Evolutionary conservation across 2,329 filamentous ascomycete genomes (phyloP), one percentile per base, ranked within the genome.

Genomic region (Penicillium sp.): DNA sequence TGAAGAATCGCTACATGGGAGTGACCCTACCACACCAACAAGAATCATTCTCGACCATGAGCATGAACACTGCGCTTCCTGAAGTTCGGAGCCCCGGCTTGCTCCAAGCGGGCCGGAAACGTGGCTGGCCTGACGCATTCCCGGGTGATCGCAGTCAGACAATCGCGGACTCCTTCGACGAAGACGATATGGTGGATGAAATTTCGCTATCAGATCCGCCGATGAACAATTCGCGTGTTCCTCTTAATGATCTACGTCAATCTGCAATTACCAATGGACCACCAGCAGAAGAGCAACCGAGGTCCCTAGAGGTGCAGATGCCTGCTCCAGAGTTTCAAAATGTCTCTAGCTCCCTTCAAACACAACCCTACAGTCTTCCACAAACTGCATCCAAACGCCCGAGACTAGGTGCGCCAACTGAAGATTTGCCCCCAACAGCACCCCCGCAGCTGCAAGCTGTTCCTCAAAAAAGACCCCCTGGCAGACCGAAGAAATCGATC

Each of bases 1-100:
- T 73, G 37, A 73, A 68, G 55, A 72, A 69, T 30, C 67, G 67
- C 16, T 69, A 67, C 47, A 60, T 69, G 60, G 71, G 74, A 37
- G 71, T 69, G 22, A n/a, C 12, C 16, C 10, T 37, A 16, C 44
- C 67, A 64, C 35, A 59, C 59, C 26, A 61, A 35, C 30, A 60
- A 62, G 19, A 50, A 50, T 4, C 50, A 50, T 4, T 57, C 44
- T 14, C 38, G 57, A n/a, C 47, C 49, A 3, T 52, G 53, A 7
- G 28, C 14, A 48, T 53, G 22, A 55, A 59, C n/a, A 50, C 47
- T 16, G 33, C 57, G 2, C 53, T 73, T 1, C 64, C 69, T 4
- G 65, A 72, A 60, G 66, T 73, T 9, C 62, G 62, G 28, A 73
- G 72, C 28, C 72, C 71, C 2, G 71, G 66, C 9, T 58, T 73